Conservation (phyloP, 2,329 filamentous ascomycete genomes). For the Davidsoniella virescens region DNA sequence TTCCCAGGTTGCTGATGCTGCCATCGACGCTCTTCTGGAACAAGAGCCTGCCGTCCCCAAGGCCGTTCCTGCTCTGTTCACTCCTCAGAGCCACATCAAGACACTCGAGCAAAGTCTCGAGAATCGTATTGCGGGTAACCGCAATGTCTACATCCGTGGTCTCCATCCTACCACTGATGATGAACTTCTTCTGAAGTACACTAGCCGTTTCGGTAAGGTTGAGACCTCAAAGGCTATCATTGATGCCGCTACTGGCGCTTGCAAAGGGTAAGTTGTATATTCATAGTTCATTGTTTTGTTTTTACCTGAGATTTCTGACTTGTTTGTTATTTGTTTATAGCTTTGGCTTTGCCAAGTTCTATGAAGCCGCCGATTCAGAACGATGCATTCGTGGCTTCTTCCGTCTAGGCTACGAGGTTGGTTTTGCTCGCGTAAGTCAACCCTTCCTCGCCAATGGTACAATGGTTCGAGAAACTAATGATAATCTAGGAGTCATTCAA, state of each 20-base stretch:
- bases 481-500: constrained; percentile 77
- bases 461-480: not conserved
- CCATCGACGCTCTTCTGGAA: constrained; percentile 48
- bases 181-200: constrained; percentile 67
- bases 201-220: constrained; percentile 77
- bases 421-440: constrained; percentile 67
- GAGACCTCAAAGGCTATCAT: constrained; percentile 98
- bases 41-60: constrained; percentile 71
- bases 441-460: not conserved
- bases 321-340: constrained; percentile 28
- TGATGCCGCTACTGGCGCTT: constrained; percentile 78
- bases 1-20: constrained; percentile 27
- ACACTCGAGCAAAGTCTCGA: constrained; percentile 86
- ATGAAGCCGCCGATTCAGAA: constrained; percentile 72
- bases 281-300: not conserved
- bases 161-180: constrained; percentile 92
- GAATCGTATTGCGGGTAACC: constrained; percentile 80
- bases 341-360: constrained; percentile 96
- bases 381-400: constrained; percentile 94
- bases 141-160: constrained; percentile 95
- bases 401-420: constrained; percentile 88
- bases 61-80: constrained; percentile 80
- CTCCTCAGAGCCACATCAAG: constrained; percentile 70
- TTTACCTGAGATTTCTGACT: not conserved
- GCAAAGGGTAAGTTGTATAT: constrained; percentile 62